Conservation (phyloP, 306 rosid genomes). For the Leucaena leucocephala region DNA sequence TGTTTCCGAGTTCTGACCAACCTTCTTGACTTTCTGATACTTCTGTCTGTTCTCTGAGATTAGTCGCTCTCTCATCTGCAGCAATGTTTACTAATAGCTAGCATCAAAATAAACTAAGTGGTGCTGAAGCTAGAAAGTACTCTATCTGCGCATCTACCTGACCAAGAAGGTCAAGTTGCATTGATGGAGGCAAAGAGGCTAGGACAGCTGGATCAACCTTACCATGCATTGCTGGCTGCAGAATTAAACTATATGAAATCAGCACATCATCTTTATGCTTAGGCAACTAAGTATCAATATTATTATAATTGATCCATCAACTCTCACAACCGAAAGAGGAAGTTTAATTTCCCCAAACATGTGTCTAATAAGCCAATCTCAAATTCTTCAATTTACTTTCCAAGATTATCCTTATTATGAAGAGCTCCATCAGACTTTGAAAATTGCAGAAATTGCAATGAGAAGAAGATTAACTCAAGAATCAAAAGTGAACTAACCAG, state of each 20-base stretch:
- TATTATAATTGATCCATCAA: neutral
- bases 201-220: constrained; percentile 55
- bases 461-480: constrained; percentile 21
- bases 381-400: neutral
- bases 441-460: constrained; percentile 16
- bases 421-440: neutral
- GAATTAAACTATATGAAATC: neutral
- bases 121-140: constrained; percentile 31
- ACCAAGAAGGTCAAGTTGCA: constrained; percentile 65
- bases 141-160: constrained; percentile 40
- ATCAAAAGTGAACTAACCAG: constrained; percentile 43
- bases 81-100: constrained; percentile 28
- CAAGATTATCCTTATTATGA: neutral
- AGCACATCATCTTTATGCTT: constrained; percentile 3
- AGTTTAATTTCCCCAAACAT: constrained; percentile 1
- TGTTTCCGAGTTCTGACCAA: constrained; percentile 43
- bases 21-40: constrained; percentile 96
- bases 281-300: constrained; percentile 20
- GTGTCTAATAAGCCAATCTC: neutral
- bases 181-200: constrained; percentile 64
- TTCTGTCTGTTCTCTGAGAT: constrained; percentile 93
- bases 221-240: constrained; percentile 53
- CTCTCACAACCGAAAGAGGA: neutral
- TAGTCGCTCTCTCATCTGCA: constrained; percentile 86
- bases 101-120: constrained; percentile 29